Conservation (phyloP, 257 asterid species). For the Gentiana dahurica region DNA sequence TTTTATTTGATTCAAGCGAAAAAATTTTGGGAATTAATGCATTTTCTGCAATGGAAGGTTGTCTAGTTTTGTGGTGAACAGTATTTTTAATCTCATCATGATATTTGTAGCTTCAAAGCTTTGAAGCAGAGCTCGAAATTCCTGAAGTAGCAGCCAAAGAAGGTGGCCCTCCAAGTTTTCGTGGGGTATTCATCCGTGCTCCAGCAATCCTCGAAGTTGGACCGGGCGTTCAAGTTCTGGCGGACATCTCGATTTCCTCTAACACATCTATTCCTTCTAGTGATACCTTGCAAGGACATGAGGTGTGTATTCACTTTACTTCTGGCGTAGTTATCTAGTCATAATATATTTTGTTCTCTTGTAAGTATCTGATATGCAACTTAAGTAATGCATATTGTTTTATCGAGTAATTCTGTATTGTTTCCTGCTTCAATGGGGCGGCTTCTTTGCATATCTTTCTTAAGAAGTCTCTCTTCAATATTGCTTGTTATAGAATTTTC, state of each 20-base stretch:
- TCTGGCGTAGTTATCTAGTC: neutral
- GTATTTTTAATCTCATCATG: neutral
- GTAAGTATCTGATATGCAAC: neutral
- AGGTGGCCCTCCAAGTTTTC: constrained; percentile 85
- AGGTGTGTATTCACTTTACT: constrained; percentile 26
- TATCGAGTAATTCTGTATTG: neutral
- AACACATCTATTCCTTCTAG: constrained; percentile 24
- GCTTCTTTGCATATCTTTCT: neutral
- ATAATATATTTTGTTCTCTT: neutral
- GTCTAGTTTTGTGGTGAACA: too few species aligned
- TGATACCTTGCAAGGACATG: constrained; percentile 22
- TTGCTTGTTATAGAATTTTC: neutral
- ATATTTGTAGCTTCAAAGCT: constrained; percentile 71
- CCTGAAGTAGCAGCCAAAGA: constrained; percentile 70
- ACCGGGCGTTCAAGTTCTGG: constrained; percentile 76
- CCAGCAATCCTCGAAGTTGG: constrained; percentile 93
- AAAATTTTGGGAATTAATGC: too few species aligned
- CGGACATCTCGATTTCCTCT: constrained; percentile 51
- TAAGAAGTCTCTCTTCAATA: neutral
- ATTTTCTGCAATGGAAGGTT: neutral
- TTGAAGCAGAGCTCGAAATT: constrained; percentile 67
- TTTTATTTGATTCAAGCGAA: too few species aligned
- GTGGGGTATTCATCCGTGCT: constrained; percentile 81
- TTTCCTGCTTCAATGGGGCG: neutral
- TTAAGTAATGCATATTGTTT: neutral